phyloP scores from a whole-genome alignment of 352 stramenopile species.

The Globisporangium mamillatum region DNA sequence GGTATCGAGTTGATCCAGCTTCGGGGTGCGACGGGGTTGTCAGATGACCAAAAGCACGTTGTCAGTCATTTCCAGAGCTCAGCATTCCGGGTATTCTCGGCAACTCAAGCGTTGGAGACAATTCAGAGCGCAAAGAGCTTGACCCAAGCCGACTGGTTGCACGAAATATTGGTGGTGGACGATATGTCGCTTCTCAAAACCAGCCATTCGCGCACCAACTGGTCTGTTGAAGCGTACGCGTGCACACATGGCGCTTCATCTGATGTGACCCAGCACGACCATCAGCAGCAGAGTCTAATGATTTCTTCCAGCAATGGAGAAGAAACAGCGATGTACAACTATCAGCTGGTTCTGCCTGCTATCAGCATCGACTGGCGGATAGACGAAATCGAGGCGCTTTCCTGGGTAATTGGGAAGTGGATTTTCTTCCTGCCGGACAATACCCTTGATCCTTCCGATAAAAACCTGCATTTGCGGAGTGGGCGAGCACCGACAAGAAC shows the following conservation, averaged over 20 bases:
- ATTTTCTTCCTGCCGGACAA: slow-evolving; percentile 65
- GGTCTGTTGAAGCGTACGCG: slow-evolving; percentile 41
- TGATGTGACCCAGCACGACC: slow-evolving; percentile 12
- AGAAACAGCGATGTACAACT: slow-evolving; percentile 71
- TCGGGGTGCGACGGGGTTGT: slow-evolving; percentile 25
- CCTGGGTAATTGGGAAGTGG: slow-evolving; percentile 77
- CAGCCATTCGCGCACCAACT: slow-evolving; percentile 50
- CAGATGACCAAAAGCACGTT: slow-evolving; percentile 31
- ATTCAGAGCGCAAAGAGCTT: slow-evolving; percentile 30
- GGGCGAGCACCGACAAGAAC: slow-evolving; percentile 24
- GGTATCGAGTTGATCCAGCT: slow-evolving; percentile 39
- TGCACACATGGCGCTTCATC: slow-evolving; percentile 31
- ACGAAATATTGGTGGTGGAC: slow-evolving; percentile 44
- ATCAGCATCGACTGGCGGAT: slow-evolving; percentile 51
- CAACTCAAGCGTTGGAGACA: slow-evolving; percentile 22
- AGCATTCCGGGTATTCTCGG: slow-evolving; percentile 37
- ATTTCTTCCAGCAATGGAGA: slow-evolving; percentile 14
- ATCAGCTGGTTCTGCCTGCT: slow-evolving; percentile 43
- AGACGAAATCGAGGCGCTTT: slow-evolving; percentile 58
- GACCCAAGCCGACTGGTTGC: slow-evolving; percentile 21
- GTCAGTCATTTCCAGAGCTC: slow-evolving; percentile 32
- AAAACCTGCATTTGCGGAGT: slow-evolving; percentile 28
- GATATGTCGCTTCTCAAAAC: slow-evolving; percentile 33
- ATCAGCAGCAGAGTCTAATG: slow-evolving; percentile 23
- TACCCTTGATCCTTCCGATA: slow-evolving; percentile 17